phyloP scores from a whole-genome alignment of 2,329 filamentous ascomycete species.

The Nothomitra cinnamomea region DNA sequence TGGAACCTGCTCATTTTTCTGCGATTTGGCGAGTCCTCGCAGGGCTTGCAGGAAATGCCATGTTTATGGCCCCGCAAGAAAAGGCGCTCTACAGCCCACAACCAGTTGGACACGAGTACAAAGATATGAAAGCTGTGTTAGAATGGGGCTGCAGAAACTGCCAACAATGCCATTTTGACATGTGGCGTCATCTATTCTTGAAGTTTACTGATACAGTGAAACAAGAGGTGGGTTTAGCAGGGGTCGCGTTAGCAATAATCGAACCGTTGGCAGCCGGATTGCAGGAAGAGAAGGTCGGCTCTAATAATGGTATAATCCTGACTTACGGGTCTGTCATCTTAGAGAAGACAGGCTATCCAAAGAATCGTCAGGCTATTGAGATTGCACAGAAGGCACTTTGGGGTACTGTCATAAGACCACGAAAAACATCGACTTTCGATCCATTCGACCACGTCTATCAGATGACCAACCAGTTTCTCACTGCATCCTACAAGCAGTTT shows the following conservation, averaged over 20 bases:
- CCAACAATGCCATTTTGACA: background rate
- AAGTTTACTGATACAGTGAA: conserved; percentile 38
- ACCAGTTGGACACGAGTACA: conserved; percentile 49
- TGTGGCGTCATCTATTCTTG: conserved; percentile 37
- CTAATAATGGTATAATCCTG: conserved; percentile 5
- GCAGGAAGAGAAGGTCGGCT: conserved; percentile 15
- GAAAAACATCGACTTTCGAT: conserved; percentile 27
- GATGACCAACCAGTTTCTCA: conserved; percentile 36
- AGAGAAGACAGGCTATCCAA: conserved; percentile 28
- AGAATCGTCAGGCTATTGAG: conserved; percentile 46
- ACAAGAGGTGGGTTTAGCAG: conserved; percentile 49
- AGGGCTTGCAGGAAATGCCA: background rate
- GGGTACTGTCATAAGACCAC: conserved; percentile 30
- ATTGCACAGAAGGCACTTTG: conserved; percentile 48
- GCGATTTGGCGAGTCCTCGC: background rate
- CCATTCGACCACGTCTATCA: conserved; percentile 51
- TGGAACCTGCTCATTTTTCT: background rate
- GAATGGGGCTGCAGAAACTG: background rate
- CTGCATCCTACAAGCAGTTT: conserved; percentile 34
- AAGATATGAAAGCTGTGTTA: conserved; percentile 16
- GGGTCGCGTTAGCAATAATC: conserved; percentile 46
- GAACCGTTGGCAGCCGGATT: conserved; percentile 51
- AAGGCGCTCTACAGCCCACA: conserved; percentile 10
- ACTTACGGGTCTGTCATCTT: conserved; percentile 11
- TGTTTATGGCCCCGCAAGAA: conserved; percentile 1